These are phyloP conservation scores for Tinospora cordifolia DNA, from an alignment of 164 flowering plant species.

Conservation along the genomic window DNA sequence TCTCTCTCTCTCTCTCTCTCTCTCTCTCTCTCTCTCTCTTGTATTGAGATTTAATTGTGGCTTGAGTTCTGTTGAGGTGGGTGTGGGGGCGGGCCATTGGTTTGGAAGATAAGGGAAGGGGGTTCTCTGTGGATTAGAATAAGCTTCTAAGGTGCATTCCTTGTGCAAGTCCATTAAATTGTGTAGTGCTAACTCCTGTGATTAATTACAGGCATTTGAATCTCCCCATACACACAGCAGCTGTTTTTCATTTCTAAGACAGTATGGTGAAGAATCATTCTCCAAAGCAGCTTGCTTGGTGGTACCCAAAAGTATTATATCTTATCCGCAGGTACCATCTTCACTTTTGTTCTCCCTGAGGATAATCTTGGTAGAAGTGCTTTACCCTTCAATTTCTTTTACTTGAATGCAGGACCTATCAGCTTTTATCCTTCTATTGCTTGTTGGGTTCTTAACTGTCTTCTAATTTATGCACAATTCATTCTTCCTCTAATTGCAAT, in stretches of 20 bases:
- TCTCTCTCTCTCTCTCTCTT: too few species aligned
- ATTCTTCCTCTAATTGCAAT: background rate
- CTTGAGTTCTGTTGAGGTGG: background rate
- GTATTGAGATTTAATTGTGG: background rate
- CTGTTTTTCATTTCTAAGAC: slow-evolving; percentile 79
- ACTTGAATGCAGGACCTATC: background rate
- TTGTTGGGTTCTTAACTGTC: background rate
- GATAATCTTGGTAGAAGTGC: background rate
- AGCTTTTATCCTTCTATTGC: too few species aligned
- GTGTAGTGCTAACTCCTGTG: slow-evolving; percentile 8
- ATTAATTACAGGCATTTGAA: slow-evolving; percentile 73
- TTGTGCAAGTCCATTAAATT: background rate
- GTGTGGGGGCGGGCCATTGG: background rate
- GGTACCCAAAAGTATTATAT: slow-evolving; percentile 61
- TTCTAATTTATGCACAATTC: too few species aligned
- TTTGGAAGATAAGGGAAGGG: background rate
- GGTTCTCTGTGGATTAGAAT: background rate
- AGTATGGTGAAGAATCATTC: slow-evolving; percentile 83
- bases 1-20: too few species aligned
- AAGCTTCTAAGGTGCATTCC: background rate
- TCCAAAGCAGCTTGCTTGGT: slow-evolving; percentile 82
- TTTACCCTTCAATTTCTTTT: background rate
- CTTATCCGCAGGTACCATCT: slow-evolving; percentile 83
- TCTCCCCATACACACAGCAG: slow-evolving; percentile 84
- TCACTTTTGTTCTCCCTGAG: background rate